Evolutionary conservation across 352 stramenopile genomes (phyloP).

Genomic region (Globisporangium heterothallicum): DNA sequence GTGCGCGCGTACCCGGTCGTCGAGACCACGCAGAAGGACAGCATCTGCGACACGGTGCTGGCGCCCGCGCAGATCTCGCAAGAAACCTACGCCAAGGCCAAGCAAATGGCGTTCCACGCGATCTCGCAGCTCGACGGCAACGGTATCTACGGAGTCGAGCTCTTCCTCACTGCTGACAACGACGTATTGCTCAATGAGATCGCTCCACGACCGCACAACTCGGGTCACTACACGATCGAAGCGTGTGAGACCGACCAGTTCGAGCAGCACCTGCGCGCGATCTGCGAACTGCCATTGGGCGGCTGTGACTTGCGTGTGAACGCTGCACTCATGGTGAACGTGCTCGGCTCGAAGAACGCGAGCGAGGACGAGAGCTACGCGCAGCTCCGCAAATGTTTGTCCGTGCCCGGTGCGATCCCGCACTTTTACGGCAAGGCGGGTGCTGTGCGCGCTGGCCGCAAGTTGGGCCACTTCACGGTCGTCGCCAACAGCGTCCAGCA

Average conservation of each 20-base stretch:
- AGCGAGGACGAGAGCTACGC: slow-evolving; percentile 81
- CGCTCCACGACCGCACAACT: slow-evolving; percentile 96
- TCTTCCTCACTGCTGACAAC: slow-evolving; percentile 90
- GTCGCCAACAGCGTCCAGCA: slow-evolving; percentile 84
- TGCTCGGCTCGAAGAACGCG: slow-evolving; percentile 63
- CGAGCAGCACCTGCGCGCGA: slow-evolving; percentile 96
- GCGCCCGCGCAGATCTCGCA: slow-evolving; percentile 76
- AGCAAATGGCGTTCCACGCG: slow-evolving; percentile 53
- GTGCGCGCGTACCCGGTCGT: slow-evolving; percentile 94
- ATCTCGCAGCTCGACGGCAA: slow-evolving; percentile 80
- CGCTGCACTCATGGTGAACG: slow-evolving; percentile 89
- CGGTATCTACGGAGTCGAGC: slow-evolving; percentile 96
- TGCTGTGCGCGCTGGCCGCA: slow-evolving; percentile 86
- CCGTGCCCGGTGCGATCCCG: slow-evolving; percentile 81
- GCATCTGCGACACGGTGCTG: slow-evolving; percentile 96
- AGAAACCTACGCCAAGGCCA: slow-evolving; percentile 35
- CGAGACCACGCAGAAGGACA: slow-evolving; percentile 96
- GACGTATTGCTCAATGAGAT: slow-evolving; percentile 97
- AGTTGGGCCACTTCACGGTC: slow-evolving; percentile 97
- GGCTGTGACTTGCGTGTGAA: slow-evolving; percentile 90
- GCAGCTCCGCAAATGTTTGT: slow-evolving; percentile 53
- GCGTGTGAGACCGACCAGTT: slow-evolving; percentile 97
- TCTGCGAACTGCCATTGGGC: slow-evolving; percentile 93
- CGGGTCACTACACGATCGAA: slow-evolving; percentile 99
- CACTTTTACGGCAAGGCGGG: slow-evolving; percentile 97